Percentiles rank a stretch among this genome's conserved stretches.
Conservation (phyloP, 345 rosid genomes). For the Populus deltoides region DNA sequence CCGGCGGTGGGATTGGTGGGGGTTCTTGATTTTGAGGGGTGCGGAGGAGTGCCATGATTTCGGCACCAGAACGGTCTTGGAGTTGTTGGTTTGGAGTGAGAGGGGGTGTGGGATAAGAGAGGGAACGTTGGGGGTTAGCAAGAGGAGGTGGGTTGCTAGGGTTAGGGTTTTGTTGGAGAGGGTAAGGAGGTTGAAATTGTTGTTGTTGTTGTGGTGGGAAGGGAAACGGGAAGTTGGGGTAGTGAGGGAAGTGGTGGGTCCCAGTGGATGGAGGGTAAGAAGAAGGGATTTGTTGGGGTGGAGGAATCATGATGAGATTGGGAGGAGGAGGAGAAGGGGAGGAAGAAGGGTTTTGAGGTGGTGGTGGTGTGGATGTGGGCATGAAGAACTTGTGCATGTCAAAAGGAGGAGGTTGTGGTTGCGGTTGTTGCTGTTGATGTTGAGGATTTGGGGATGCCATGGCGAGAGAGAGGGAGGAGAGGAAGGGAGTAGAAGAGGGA, state of each 20-base stretch:
- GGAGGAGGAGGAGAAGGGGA: constrained; percentile 13
- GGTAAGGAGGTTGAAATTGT: constrained; percentile 13
- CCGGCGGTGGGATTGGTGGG: constrained; percentile 10
- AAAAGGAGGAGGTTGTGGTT: neutral
- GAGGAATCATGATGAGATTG: constrained; percentile 4
- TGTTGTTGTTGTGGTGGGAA: constrained; percentile 26
- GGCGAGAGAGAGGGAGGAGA: neutral
- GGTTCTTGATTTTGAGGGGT: neutral
- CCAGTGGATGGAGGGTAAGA: constrained; percentile 48
- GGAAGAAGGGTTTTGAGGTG: constrained; percentile 1
- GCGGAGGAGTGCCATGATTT: constrained; percentile 61
- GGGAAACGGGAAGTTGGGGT: constrained; percentile 18
- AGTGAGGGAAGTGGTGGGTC: constrained; percentile 16
- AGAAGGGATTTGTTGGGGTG: constrained; percentile 23
- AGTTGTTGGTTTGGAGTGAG: constrained; percentile 23
- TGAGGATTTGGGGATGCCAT: constrained; percentile 12
- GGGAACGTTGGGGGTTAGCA: constrained; percentile 27
- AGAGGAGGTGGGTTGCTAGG: constrained; percentile 10
- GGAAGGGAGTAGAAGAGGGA: neutral
- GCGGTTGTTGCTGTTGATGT: neutral
- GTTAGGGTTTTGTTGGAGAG: constrained; percentile 9
- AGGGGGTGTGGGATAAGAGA: constrained; percentile 38
- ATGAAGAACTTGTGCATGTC: constrained; percentile 10
- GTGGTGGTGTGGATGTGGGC: constrained; percentile 17
- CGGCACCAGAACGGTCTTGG: constrained; percentile 44